Evolutionary conservation across 176 grass and related monocot genomes (phyloP).

Genomic region (Pontederia paniculata): DNA sequence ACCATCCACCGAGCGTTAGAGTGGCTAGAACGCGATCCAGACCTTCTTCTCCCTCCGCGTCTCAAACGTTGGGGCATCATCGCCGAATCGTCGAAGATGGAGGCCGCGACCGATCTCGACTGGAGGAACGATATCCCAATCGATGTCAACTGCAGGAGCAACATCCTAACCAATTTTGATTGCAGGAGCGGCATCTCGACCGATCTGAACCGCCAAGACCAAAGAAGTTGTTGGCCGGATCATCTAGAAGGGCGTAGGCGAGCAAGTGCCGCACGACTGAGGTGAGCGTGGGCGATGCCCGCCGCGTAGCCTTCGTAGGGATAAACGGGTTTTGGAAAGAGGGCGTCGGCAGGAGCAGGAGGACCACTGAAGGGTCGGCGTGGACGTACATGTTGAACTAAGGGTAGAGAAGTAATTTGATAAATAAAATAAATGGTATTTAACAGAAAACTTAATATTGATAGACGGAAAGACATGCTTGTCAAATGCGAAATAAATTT

Average conservation of each 20-base stretch:
- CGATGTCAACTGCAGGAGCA: too few relatives aligned
- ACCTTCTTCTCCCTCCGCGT: conserved; percentile 13
- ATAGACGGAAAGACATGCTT: too few relatives aligned
- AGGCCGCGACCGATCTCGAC: conserved; percentile 1
- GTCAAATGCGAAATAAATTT: too few relatives aligned
- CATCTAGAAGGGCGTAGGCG: conserved; percentile 71
- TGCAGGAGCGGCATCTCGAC: conserved; percentile 25
- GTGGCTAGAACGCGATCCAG: conserved; percentile 35
- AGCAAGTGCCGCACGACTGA: conserved; percentile 75
- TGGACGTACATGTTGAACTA: conserved; percentile 93
- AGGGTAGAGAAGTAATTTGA: too few relatives aligned
- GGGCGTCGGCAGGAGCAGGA: conserved; percentile 27
- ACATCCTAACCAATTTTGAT: too few relatives aligned
- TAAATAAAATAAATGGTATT: too few relatives aligned
- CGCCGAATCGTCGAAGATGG: background rate
- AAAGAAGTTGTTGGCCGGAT: conserved; percentile 72
- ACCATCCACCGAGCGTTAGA: conserved; percentile 5
- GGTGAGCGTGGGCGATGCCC: conserved; percentile 77
- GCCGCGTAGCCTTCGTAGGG: conserved; percentile 54
- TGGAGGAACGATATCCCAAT: too few relatives aligned
- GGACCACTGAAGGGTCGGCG: conserved; percentile 39
- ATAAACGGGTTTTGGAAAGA: conserved; percentile 55
- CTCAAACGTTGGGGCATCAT: background rate
- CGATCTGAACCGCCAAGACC: conserved; percentile 52
- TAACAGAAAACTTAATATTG: too few relatives aligned